These are phyloP conservation scores for Aspergillus avenaceus DNA, from an alignment of 495 filamentous ascomycete genomes.

Conservation along the genomic window DNA sequence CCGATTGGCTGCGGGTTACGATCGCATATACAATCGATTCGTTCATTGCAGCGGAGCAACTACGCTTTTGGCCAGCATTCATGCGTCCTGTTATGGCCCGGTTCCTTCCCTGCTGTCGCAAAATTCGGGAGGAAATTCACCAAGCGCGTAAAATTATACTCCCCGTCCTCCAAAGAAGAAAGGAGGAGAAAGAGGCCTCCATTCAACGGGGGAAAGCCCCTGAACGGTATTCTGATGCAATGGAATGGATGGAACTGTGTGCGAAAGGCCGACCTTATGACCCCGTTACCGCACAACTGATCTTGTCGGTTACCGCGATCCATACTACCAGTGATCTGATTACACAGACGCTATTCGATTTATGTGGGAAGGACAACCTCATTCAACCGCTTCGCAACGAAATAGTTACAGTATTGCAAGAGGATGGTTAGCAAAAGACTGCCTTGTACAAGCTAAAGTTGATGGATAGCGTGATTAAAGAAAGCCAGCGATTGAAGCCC, in stretches of 20 bases:
- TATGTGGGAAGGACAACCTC: slow-evolving; percentile 1
- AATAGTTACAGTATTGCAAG: neutral
- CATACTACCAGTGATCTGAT: slow-evolving; percentile 11
- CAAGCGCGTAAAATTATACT: slow-evolving; percentile 18
- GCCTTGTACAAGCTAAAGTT: slow-evolving; percentile 7
- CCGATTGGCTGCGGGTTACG: slow-evolving; percentile 47
- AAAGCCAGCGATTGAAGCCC: slow-evolving; percentile 11
- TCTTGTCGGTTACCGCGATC: neutral
- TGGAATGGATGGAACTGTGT: slow-evolving; percentile 15
- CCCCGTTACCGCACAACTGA: slow-evolving; percentile 1
- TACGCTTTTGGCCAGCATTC: slow-evolving; percentile 20
- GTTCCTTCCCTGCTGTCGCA: slow-evolving; percentile 14
- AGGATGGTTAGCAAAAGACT: neutral
- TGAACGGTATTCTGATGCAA: slow-evolving; percentile 11
- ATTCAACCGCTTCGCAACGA: slow-evolving; percentile 6
- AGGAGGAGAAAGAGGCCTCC: slow-evolving; percentile 9
- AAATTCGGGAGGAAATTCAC: slow-evolving; percentile 12
- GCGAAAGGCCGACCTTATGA: slow-evolving; percentile 1
- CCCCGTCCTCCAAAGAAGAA: slow-evolving; percentile 17
- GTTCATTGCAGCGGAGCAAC: slow-evolving; percentile 15
- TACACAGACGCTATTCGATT: neutral
- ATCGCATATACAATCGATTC: slow-evolving; percentile 47
- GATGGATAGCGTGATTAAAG: slow-evolving; percentile 15
- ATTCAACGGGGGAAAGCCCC: neutral
- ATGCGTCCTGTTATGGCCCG: slow-evolving; percentile 19